Conservation (phyloP, 331 rosid genomes). For the Malus hybrid region DNA sequence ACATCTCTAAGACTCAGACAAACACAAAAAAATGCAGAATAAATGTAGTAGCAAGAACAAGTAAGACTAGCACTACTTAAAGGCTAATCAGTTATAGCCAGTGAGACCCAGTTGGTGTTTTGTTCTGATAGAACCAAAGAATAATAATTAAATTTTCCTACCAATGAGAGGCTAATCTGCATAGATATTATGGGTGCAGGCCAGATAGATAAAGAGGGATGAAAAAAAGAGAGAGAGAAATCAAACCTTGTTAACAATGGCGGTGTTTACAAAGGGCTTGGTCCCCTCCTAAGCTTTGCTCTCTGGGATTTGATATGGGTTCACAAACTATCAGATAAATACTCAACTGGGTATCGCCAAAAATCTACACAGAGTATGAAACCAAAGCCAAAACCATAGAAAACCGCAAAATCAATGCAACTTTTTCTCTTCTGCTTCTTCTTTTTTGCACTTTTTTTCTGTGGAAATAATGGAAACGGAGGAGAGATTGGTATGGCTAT, state of each 20-base stretch:
- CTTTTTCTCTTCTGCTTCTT: neutral
- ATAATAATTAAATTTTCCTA: neutral
- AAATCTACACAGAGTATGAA: conserved; percentile 2
- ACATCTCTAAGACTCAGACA: conserved; percentile 8
- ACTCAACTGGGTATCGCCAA: conserved; percentile 6
- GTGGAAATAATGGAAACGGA: neutral
- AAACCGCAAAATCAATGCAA: conserved; percentile 8
- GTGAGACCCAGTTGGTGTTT: conserved; percentile 15
- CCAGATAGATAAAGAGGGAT: neutral
- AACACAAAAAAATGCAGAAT: neutral
- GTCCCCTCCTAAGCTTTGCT: conserved; percentile 25
- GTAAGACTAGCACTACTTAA: neutral
- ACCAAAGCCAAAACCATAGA: neutral
- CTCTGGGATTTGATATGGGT: conserved; percentile 13
- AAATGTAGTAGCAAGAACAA: neutral
- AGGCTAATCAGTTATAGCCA: neutral
- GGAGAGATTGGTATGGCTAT: neutral
- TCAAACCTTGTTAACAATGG: conserved; percentile 74
- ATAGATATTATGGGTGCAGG: conserved; percentile 15
- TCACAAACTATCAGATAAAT: neutral
- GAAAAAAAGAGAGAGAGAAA: conserved; percentile 29
- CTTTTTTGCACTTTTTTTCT: neutral
- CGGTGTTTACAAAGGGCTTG: conserved; percentile 58
- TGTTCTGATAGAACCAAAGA: conserved; percentile 17
- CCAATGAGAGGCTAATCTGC: conserved; percentile 4